Conservation (phyloP, 306 rosid genomes). For the Pueraria montana region DNA sequence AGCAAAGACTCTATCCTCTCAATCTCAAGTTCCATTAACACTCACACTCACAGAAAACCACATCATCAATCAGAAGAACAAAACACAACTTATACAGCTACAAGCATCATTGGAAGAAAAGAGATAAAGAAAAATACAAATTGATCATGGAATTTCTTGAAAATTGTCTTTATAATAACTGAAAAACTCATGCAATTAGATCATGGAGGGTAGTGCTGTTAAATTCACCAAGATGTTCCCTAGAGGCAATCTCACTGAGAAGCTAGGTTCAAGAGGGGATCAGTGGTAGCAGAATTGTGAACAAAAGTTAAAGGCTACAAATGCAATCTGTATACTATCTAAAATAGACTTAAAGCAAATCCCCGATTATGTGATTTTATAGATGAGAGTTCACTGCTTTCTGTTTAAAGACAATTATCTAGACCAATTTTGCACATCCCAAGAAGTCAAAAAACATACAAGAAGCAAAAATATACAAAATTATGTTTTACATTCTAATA, state of each 20-base stretch:
- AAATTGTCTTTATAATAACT: neutral
- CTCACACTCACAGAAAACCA: too few species aligned
- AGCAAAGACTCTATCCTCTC: too few species aligned
- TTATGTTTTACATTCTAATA: constrained; percentile 22
- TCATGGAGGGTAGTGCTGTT: neutral
- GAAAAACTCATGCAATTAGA: neutral
- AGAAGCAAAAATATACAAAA: constrained; percentile 15
- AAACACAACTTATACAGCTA: too few species aligned
- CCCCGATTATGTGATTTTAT: constrained; percentile 32
- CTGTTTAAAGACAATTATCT: constrained; percentile 18
- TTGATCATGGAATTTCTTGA: neutral
- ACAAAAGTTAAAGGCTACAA: too few species aligned
- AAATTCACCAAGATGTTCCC: too few species aligned
- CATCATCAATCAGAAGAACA: too few species aligned
- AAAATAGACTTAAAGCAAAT: constrained; percentile 14
- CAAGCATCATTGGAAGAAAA: neutral
- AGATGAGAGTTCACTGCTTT: constrained; percentile 28
- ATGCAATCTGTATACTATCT: too few species aligned
- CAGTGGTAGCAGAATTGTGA: too few species aligned
- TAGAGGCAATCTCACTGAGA: too few species aligned
- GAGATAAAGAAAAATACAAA: neutral
- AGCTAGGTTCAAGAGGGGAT: too few species aligned
- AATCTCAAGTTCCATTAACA: too few species aligned
- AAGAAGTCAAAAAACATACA: neutral
- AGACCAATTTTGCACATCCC: constrained; percentile 25